phyloP scores from a whole-genome alignment of 139 green algal genomes.

The Spirogloea muscicola region DNA sequence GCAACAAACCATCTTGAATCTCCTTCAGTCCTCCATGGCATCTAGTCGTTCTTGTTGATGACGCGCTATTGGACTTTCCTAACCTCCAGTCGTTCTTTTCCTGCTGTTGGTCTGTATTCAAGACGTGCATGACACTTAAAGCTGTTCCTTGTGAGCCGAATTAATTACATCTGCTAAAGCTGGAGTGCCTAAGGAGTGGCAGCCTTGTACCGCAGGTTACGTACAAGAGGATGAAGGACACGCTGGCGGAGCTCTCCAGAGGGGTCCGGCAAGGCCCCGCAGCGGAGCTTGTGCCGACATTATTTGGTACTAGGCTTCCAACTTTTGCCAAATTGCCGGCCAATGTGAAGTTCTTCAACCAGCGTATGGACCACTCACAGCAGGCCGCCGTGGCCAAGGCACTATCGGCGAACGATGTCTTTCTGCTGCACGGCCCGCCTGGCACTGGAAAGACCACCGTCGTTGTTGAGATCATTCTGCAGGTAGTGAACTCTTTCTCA shows the following conservation, averaged over 20 bases:
- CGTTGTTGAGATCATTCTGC: conserved; percentile 62
- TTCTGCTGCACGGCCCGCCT: conserved; percentile 56
- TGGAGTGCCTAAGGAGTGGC: too few species aligned
- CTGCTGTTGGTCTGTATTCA: too few species aligned
- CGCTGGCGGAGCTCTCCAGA: conserved; percentile 39
- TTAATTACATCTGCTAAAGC: too few species aligned
- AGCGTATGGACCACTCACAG: conserved; percentile 56
- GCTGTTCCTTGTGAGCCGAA: too few species aligned
- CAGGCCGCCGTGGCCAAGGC: conserved; percentile 67
- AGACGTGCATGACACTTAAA: too few species aligned
- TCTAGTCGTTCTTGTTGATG: too few species aligned
- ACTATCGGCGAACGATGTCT: conserved; percentile 67
- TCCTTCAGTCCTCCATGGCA: too few species aligned
- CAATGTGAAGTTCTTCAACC: conserved; percentile 55
- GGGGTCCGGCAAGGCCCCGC: background rate
- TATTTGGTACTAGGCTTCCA: conserved; percentile 62
- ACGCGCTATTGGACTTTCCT: too few species aligned
- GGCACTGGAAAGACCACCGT: conserved; percentile 60
- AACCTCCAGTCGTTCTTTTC: too few species aligned
- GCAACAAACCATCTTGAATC: too few species aligned
- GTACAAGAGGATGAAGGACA: conserved; percentile 62
- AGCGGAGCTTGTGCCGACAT: conserved; percentile 26
- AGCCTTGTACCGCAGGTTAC: too few species aligned
- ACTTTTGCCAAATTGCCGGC: conserved; percentile 51
- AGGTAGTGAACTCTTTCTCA: too few species aligned